A percentile compares a stretch with the other conserved stretches of the same genome.
These are phyloP conservation scores for Metarhizium brunneum DNA, from an alignment of 2,329 filamentous ascomycete species.

Conservation along the genomic window DNA sequence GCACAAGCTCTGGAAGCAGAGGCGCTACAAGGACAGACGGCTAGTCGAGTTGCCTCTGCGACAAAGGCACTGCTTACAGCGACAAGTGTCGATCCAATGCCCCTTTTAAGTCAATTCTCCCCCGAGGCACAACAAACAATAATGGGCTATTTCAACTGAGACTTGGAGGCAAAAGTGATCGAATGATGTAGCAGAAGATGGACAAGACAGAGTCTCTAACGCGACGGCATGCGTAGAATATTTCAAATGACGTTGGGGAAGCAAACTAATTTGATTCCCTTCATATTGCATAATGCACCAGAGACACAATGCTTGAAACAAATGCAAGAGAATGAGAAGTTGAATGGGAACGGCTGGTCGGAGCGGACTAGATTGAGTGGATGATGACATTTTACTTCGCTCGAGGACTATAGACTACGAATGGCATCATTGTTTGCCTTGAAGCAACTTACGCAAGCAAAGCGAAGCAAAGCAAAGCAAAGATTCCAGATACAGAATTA, in stretches of 20 bases:
- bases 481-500: neutral
- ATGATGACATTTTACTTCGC: neutral
- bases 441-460: neutral
- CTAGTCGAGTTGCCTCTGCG: constrained; percentile 63
- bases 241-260: neutral
- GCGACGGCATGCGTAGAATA: neutral
- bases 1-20: constrained; percentile 85
- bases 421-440: neutral
- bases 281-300: neutral
- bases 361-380: neutral
- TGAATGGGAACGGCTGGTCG: neutral
- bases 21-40: constrained; percentile 77
- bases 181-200: neutral
- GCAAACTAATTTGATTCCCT: neutral
- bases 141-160: constrained; percentile 65
- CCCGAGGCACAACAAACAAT: constrained; percentile 75
- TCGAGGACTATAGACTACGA: neutral
- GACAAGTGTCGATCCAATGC: constrained; percentile 65
- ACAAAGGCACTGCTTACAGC: constrained; percentile 69
- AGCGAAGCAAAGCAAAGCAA: neutral
- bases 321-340: neutral
- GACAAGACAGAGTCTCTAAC: neutral
- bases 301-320: neutral
- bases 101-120: constrained; percentile 65
- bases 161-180: neutral